Conservation (phyloP, 2,329 filamentous ascomycete genomes). For the Curvularia sp. region DNA sequence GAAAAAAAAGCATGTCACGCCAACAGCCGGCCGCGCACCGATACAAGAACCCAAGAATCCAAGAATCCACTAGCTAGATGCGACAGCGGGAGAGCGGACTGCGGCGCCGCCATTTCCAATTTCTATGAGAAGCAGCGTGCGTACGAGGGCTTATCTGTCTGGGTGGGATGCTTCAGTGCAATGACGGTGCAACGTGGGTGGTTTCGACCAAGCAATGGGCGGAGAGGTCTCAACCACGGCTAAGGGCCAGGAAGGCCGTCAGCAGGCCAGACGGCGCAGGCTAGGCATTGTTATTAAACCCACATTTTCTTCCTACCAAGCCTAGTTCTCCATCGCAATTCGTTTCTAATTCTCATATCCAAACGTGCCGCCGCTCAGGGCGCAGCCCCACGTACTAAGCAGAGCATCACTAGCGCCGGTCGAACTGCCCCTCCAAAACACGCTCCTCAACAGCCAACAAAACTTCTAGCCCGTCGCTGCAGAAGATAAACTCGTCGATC, state of each 20-base stretch:
- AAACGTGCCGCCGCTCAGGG: constrained; percentile 27
- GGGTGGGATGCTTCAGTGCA: constrained; percentile 31
- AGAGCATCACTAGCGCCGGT: constrained; percentile 25
- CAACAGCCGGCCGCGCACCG: constrained; percentile 38
- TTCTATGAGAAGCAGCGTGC: constrained; percentile 27
- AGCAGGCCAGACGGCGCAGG: constrained; percentile 21
- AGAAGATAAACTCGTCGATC: constrained; percentile 33
- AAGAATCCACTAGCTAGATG: constrained; percentile 24
- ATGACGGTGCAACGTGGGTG: constrained; percentile 36
- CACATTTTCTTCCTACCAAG: constrained; percentile 10
- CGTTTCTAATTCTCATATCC: constrained; percentile 26
- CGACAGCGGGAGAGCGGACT: constrained; percentile 15
- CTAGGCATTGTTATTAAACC: constrained; percentile 13
- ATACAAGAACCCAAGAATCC: constrained; percentile 10
- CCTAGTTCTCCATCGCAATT: constrained; percentile 17
- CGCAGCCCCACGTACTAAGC: constrained; percentile 37
- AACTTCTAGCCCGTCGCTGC: constrained; percentile 26
- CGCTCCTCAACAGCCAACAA: constrained; percentile 38
- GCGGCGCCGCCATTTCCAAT: constrained; percentile 37
- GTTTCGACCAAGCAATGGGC: constrained; percentile 31
- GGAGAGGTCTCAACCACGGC: constrained; percentile 20
- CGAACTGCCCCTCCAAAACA: constrained; percentile 33
- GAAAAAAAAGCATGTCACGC: constrained; percentile 25
- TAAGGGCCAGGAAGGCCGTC: constrained; percentile 15
- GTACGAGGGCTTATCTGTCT: constrained; percentile 41